A percentile compares a stretch with the other conserved stretches of the same genome.
Evolutionary conservation across 129 eudicot genomes (phyloP).

Genomic region (Sambucus nigra): DNA sequence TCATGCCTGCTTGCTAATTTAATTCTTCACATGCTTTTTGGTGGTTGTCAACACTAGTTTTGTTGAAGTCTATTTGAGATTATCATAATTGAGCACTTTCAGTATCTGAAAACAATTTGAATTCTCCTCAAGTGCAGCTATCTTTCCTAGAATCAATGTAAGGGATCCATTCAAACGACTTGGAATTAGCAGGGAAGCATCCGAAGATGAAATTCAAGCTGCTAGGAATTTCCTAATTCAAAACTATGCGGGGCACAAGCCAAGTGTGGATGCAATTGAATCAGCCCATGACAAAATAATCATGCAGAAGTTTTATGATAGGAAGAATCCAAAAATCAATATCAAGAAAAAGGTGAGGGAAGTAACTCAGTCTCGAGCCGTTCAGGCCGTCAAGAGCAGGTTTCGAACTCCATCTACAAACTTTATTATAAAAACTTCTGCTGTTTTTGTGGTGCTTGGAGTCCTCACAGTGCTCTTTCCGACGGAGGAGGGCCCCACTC

Average conservation of each 20-base stretch:
- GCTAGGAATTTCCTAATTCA: constrained; percentile 89
- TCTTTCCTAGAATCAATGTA: constrained; percentile 83
- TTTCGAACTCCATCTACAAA: constrained; percentile 72
- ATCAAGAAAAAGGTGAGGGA: constrained; percentile 86
- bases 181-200: constrained; percentile 81
- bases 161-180: constrained; percentile 94
- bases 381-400: constrained; percentile 74
- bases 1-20: too few relatives aligned
- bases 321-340: constrained; percentile 79
- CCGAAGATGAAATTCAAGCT: constrained; percentile 87
- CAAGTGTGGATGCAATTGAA: constrained; percentile 95
- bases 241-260: constrained; percentile 79
- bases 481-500: constrained; percentile 97
- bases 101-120: background rate
- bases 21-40: too few relatives aligned
- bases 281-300: constrained; percentile 91
- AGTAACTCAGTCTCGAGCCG: constrained; percentile 59
- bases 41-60: too few relatives aligned
- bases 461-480: constrained; percentile 85
- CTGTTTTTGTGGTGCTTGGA: constrained; percentile 67
- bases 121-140: constrained; percentile 37
- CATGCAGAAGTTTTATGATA: constrained; percentile 59
- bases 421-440: constrained; percentile 65
- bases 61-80: constrained; percentile 5
- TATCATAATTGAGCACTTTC: constrained; percentile 4